phyloP scores from a whole-genome alignment of 495 filamentous ascomycete species.

The Evernia prunastri region DNA sequence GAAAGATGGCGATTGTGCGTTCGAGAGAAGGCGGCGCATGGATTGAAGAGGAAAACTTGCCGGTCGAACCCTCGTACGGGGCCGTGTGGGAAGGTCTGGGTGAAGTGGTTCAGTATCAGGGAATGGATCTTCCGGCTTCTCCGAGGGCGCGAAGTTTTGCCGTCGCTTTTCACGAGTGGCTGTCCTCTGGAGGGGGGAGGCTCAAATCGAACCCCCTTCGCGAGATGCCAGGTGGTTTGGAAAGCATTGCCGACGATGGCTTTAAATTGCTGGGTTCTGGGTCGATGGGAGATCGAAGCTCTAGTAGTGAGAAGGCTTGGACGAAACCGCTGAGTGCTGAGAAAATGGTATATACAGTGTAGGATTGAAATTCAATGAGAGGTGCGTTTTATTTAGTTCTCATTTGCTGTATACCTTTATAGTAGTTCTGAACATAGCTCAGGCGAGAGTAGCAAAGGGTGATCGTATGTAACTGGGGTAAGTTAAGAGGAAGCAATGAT shows the following conservation, averaged over 20 bases:
- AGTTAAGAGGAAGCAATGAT: too few relatives aligned
- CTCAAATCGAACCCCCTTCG: conserved; percentile 5
- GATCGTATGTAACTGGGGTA: too few relatives aligned
- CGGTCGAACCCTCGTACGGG: conserved; percentile 8
- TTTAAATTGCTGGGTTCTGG: conserved; percentile 4
- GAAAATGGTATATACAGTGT: conserved; percentile 13
- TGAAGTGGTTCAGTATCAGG: conserved; percentile 9
- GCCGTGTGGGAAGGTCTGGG: conserved; percentile 9
- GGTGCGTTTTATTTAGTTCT: conserved; percentile 9
- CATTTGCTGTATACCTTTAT: too few relatives aligned
- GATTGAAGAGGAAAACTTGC: neutral
- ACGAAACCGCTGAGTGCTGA: conserved; percentile 12
- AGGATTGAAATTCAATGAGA: neutral
- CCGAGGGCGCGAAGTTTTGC: conserved; percentile 7
- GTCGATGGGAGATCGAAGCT: conserved; percentile 9
- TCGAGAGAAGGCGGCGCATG: conserved; percentile 12
- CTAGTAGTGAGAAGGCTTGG: conserved; percentile 6
- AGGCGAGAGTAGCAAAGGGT: too few relatives aligned
- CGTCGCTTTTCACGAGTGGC: conserved; percentile 7
- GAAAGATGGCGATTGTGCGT: conserved; percentile 10
- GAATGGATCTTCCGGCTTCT: conserved; percentile 10
- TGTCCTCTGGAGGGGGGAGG: conserved; percentile 1
- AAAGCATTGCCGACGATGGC: conserved; percentile 9
- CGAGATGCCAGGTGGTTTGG: conserved; percentile 13
- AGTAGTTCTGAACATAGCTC: too few relatives aligned